Evolutionary conservation across 306 rosid species (phyloP).

Genomic region (Cucurbita moschata): DNA sequence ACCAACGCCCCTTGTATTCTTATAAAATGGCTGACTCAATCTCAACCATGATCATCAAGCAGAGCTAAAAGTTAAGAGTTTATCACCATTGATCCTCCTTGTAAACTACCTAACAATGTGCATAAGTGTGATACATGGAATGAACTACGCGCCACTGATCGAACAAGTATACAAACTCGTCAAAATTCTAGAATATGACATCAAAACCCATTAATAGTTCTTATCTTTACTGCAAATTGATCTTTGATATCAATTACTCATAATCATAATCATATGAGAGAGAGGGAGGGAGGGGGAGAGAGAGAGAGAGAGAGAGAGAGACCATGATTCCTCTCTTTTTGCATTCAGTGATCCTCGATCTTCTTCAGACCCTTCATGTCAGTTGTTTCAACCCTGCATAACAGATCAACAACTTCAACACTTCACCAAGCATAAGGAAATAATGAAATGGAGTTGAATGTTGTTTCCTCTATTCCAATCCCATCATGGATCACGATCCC

Average conservation of each 20-base stretch:
- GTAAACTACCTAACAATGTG: not conserved
- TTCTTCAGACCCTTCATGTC: constrained; percentile 99
- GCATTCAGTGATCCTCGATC: constrained; percentile 51
- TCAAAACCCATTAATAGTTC: not conserved
- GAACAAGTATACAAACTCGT: not conserved
- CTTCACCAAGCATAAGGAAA: not conserved
- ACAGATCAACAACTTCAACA: constrained; percentile 2
- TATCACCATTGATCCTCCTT: not conserved
- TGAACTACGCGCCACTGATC: not conserved
- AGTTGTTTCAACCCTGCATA: constrained; percentile 82
- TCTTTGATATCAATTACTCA: not conserved
- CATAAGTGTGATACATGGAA: not conserved
- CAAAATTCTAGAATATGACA: constrained; percentile 5
- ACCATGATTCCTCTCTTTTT: not conserved
- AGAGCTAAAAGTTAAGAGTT: not conserved
- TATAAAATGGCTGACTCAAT: not conserved
- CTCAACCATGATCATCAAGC: not conserved
- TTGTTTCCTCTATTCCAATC: not conserved
- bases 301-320: not conserved
- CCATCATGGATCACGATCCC: not conserved
- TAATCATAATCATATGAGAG: not conserved
- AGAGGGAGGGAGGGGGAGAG: too few relatives aligned
- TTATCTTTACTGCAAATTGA: not conserved
- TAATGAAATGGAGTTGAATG: not conserved
- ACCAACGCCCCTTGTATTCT: not conserved